Conservation (phyloP, 257 asterid species). For the Thymus mandschuricus region DNA sequence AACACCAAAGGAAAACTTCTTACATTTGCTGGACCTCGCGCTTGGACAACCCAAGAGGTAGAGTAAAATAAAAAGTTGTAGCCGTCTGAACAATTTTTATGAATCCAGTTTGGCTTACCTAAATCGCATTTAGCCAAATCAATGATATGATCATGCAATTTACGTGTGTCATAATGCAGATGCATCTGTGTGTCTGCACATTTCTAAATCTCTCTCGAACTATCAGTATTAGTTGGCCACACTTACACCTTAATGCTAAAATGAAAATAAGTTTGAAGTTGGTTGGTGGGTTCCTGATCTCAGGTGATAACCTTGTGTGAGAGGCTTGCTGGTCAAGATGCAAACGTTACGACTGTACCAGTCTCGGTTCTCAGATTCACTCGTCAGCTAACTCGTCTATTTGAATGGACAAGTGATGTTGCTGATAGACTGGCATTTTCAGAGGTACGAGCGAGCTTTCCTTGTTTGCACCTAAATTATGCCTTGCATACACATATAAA, state of each 20-base stretch:
- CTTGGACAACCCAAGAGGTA: constrained; percentile 99
- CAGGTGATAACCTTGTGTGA: constrained; percentile 97
- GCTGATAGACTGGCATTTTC: constrained; percentile 99
- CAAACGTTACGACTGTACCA: constrained; percentile 98
- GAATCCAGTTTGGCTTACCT: not conserved
- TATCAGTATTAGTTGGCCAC: not conserved
- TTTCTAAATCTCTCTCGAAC: constrained; percentile 2
- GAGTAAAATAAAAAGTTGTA: constrained; percentile 19
- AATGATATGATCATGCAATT: constrained; percentile 5
- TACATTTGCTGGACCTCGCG: constrained; percentile 98
- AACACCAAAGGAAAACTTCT: constrained; percentile 81
- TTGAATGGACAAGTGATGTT: constrained; percentile 97
- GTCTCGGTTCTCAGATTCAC: constrained; percentile 87
- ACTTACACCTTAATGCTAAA: constrained; percentile 6
- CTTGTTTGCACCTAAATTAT: not conserved
- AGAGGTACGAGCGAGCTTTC: constrained; percentile 54
- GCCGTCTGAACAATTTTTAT: not conserved
- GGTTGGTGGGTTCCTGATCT: constrained; percentile 24
- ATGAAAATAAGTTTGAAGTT: constrained; percentile 7
- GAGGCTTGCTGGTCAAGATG: constrained; percentile 99
- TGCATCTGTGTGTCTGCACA: not conserved
- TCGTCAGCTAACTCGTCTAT: constrained; percentile 89
- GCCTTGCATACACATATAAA: too few relatives aligned
- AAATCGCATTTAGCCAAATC: constrained; percentile 1
- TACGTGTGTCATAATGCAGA: not conserved